A percentile compares a stretch with the other conserved stretches of the same genome.
Conservation (phyloP, 2,329 filamentous ascomycete genomes). For the Raffaelea albimanens region DNA sequence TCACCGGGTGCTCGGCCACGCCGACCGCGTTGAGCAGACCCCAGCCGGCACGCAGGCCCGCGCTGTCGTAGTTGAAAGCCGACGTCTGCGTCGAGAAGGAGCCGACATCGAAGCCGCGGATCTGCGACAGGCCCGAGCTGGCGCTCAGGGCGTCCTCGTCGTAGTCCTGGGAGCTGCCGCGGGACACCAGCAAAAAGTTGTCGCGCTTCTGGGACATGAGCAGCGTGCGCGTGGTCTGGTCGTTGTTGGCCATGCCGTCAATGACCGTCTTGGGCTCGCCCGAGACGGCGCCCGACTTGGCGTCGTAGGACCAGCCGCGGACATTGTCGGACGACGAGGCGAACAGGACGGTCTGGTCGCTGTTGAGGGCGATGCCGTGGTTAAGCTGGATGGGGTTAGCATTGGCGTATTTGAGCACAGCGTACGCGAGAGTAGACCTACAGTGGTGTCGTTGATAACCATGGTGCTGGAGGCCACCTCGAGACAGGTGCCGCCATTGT, state of each 20-base stretch:
- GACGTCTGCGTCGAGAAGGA: not conserved
- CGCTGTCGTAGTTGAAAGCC: conserved; percentile 34
- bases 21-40: conserved; percentile 63
- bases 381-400: conserved; percentile 31
- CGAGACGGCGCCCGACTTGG: conserved; percentile 33
- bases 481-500: conserved; percentile 32
- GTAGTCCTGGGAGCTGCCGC: conserved; percentile 55
- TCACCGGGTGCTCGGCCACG: conserved; percentile 38
- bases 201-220: conserved; percentile 41
- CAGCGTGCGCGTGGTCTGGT: conserved; percentile 59
- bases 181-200: conserved; percentile 47
- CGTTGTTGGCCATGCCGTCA: conserved; percentile 45
- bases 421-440: conserved; percentile 21
- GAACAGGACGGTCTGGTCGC: conserved; percentile 43
- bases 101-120: conserved; percentile 47
- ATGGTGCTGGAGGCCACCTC: conserved; percentile 23
- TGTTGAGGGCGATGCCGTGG: conserved; percentile 45
- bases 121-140: conserved; percentile 52
- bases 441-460: conserved; percentile 25
- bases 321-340: conserved; percentile 50
- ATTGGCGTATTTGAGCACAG: too few species aligned
- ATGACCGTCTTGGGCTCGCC: conserved; percentile 42
- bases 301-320: conserved; percentile 56
- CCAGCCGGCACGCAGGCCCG: conserved; percentile 45
- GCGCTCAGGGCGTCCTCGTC: conserved; percentile 44